Percentiles rank a stretch among this genome's conserved stretches.
Evolutionary conservation across 208 protist genomes (phyloP).

Genomic region (Leishmania lainsoni): DNA sequence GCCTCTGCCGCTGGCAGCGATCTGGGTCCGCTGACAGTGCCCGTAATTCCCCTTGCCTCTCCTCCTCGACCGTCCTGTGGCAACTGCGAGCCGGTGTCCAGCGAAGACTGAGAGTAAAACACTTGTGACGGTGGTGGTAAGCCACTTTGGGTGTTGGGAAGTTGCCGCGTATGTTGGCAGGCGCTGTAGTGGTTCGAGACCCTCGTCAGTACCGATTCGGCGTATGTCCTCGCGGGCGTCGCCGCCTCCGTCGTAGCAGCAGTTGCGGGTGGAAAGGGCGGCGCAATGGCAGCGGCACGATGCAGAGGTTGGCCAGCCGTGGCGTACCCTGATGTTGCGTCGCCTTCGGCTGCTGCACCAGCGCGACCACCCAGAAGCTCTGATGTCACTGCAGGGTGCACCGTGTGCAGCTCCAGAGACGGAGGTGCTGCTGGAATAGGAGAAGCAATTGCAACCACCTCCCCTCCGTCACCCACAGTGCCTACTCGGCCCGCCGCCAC

Average conservation of each 20-base stretch:
- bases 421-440: neutral
- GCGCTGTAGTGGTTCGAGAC: conserved; percentile 17
- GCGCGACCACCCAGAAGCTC: neutral
- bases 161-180: conserved; percentile 19
- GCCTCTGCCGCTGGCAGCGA: neutral
- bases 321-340: neutral
- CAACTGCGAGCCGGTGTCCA: neutral
- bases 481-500: neutral
- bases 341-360: neutral
- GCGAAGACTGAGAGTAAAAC: neutral
- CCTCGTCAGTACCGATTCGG: neutral
- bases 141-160: neutral
- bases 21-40: neutral
- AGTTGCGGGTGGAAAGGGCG: neutral
- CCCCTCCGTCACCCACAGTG: neutral
- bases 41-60: neutral
- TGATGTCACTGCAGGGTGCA: neutral
- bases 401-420: neutral
- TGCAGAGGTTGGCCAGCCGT: conserved; percentile 6
- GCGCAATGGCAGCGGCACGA: neutral
- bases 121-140: neutral
- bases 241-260: neutral
- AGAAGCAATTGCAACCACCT: neutral
- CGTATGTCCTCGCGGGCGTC: neutral
- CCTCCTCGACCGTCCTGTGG: neutral